A percentile compares a stretch with the other conserved stretches of the same genome.
These are phyloP conservation scores for Macrotyloma uniflorum DNA, from an alignment of 306 rosid genomes.

Conservation along the genomic window DNA sequence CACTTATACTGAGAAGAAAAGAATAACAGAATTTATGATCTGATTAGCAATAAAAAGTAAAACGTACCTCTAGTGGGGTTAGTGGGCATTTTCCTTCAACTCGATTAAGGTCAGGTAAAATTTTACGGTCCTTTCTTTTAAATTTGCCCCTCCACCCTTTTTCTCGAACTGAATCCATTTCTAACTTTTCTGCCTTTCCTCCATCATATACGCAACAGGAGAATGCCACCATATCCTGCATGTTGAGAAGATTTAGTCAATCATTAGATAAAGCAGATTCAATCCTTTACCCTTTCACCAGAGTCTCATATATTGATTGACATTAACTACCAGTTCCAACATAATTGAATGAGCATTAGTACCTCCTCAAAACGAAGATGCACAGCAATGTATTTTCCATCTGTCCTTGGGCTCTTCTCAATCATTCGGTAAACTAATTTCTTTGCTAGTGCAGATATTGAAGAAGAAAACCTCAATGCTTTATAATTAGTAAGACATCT, in stretches of 20 bases:
- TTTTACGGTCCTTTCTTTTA: slow-evolving; percentile 67
- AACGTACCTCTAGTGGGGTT: slow-evolving; percentile 82
- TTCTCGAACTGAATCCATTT: slow-evolving; percentile 82
- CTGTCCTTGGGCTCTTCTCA: slow-evolving; percentile 71
- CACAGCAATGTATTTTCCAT: slow-evolving; percentile 78
- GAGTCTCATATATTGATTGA: not conserved
- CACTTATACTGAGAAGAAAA: not conserved
- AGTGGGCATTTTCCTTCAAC: slow-evolving; percentile 92
- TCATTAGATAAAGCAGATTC: slow-evolving; percentile 20
- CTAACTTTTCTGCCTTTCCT: slow-evolving; percentile 70
- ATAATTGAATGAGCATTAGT: slow-evolving; percentile 38
- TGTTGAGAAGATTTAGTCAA: slow-evolving; percentile 28
- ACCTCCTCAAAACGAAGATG: slow-evolving; percentile 99
- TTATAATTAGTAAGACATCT: slow-evolving; percentile 93
- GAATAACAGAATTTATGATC: not conserved
- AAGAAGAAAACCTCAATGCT: slow-evolving; percentile 81
- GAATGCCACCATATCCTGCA: slow-evolving; percentile 97
- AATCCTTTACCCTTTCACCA: not conserved
- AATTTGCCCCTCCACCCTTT: slow-evolving; percentile 90
- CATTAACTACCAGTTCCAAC: slow-evolving; percentile 20
- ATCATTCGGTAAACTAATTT: slow-evolving; percentile 73
- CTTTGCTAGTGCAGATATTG: slow-evolving; percentile 70
- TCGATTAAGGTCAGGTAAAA: slow-evolving; percentile 75
- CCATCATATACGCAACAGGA: slow-evolving; percentile 95
- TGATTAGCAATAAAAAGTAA: slow-evolving; percentile 30